phyloP scores from a whole-genome alignment of 345 rosid species.

The Eucalyptus tenuipes region DNA sequence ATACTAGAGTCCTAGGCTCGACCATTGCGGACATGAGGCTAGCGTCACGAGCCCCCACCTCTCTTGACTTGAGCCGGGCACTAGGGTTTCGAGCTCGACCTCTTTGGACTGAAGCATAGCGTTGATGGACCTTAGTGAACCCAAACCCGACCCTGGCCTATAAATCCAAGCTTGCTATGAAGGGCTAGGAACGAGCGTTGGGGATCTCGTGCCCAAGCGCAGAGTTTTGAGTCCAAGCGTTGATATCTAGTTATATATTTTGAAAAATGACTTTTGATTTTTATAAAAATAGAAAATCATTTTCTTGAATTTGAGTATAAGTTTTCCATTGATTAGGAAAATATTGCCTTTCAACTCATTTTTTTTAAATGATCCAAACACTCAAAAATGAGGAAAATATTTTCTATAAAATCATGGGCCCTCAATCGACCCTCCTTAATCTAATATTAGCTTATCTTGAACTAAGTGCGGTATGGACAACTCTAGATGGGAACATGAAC shows the following conservation, averaged over 20 bases:
- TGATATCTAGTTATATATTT: no score
- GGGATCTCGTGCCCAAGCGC: fast-evolving
- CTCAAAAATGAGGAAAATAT: no score
- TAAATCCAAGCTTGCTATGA: not conserved
- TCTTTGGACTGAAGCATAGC: not conserved
- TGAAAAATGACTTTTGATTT: no score
- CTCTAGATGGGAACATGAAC: not conserved
- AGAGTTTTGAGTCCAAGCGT: fast-evolving
- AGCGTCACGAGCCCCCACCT: not conserved
- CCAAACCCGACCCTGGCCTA: fast-evolving
- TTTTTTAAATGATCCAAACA: no score
- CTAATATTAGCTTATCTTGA: not conserved
- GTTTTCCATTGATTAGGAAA: not conserved
- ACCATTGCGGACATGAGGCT: fast-evolving
- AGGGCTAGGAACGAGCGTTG: not conserved
- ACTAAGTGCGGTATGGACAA: not conserved
- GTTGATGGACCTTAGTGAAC: not conserved
- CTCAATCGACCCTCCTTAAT: not conserved
- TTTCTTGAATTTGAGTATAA: not conserved
- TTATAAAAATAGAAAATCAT: not conserved
- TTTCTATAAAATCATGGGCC: not conserved
- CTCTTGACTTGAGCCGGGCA: not conserved
- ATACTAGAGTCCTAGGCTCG: fast-evolving
- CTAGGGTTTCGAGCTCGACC: not conserved
- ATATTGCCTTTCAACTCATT: fast-evolving